Base-by-base conservation (phyloP, 352 stramenopile species). In the Globisporangium middletonii region DNA sequence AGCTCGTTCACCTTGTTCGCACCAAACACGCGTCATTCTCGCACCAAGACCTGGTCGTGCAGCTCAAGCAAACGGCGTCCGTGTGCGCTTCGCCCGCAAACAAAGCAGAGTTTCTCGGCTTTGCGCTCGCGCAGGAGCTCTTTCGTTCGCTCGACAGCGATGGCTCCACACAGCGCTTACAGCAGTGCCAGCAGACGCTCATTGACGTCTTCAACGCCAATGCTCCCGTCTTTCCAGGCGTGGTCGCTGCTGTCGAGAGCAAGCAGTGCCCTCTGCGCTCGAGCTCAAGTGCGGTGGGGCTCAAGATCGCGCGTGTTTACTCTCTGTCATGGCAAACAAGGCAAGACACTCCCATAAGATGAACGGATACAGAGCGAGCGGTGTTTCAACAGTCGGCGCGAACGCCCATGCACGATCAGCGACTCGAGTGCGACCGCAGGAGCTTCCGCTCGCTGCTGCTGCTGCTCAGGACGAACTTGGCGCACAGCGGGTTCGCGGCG, bases 121-220 rank as follows among this genome's bases (percentile, higher is more conserved):
- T 23, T 23, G 23, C 23, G 23, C 23, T 23, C 23, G 23, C 23
- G 23, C 23, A 23, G 23, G 23, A 23, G 23, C 23, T 23, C 23
- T 23, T 23, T 23, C 23, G 59, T 1, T 47, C 56, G n/a, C 58
- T 64, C 27, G 65, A 23, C 23, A 60, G 26, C 11, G 55, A 28
- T 19, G 57, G 63, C 8, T 43, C 38, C 57, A 52, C 33, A 53
- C 19, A n/a, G 23, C 53, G 16, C 27, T 46, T 47, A 12, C 33
- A 33, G 7, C 19, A 57, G 19, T 43, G n/a, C 35, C 57, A 48
- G 19, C 33, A 63, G 27, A 38, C 54, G 47, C 52, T 89, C 9
- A 53, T 82, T 15, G 62, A 71, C n/a, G 60, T 74, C 15, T 79
- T 74, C 52, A 63, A 68, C 19, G 74, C 69, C 9, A 90, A 88